phyloP scores from a whole-genome alignment of 352 stramenopile species.

The Phytophthora agathidicida region DNA sequence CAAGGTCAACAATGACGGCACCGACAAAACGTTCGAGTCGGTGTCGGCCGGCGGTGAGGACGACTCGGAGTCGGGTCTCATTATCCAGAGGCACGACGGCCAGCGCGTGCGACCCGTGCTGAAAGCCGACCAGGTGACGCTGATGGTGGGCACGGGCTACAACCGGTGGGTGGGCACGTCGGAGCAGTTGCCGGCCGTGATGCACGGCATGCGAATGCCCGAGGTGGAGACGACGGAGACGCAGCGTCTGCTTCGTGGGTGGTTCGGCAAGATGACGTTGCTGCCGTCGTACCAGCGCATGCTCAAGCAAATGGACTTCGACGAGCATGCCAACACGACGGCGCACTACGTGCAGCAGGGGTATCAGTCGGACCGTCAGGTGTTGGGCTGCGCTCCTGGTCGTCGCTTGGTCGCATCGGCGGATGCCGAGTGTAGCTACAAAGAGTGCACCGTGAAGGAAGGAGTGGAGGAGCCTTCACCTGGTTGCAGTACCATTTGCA shows the following conservation, averaged over 20 bases:
- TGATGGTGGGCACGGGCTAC: conserved; percentile 70
- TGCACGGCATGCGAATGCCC: conserved; percentile 68
- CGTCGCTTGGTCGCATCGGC: conserved; percentile 42
- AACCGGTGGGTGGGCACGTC: conserved; percentile 56
- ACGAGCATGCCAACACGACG: conserved; percentile 42
- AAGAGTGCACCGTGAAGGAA: conserved; percentile 33
- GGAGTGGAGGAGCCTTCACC: conserved; percentile 25
- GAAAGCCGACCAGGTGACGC: conserved; percentile 53
- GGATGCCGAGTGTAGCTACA: conserved; percentile 34
- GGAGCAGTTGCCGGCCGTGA: conserved; percentile 52
- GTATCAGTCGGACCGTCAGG: conserved; percentile 24
- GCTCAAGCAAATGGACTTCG: conserved; percentile 54
- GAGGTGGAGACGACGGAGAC: conserved; percentile 26
- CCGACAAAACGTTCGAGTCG: conserved; percentile 28
- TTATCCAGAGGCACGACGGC: conserved; percentile 54
- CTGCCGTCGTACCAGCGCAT: conserved; percentile 61
- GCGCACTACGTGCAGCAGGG: conserved; percentile 33
- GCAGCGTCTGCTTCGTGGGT: conserved; percentile 50
- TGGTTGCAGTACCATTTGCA: conserved; percentile 35
- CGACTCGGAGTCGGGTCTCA: conserved; percentile 49
- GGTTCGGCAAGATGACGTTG: conserved; percentile 73
- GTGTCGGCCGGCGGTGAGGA: conserved; percentile 31
- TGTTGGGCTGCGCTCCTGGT: conserved; percentile 38
- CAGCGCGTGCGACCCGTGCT: conserved; percentile 53
- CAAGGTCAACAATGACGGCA: conserved; percentile 43